These are phyloP conservation scores for Solanum hybrid DNA, from an alignment of 305 asterid genomes.

Conservation along the genomic window DNA sequence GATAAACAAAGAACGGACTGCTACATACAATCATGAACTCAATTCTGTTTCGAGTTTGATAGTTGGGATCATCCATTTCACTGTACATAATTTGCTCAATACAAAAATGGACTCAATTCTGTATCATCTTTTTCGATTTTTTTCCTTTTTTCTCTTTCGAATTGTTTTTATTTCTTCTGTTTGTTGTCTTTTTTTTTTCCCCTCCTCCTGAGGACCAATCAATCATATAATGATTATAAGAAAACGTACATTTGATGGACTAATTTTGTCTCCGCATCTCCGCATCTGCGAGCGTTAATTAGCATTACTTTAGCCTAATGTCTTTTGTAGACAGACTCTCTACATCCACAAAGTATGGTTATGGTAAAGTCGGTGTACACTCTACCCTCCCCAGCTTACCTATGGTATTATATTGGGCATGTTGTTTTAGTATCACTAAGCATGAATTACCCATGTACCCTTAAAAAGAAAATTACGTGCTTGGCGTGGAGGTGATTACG, in stretches of 20 bases:
- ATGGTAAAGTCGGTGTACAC: no score
- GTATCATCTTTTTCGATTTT: neutral
- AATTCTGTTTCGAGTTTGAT: neutral
- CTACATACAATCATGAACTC: neutral
- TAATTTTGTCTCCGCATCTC: neutral
- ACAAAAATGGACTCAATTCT: neutral
- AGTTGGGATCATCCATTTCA: neutral
- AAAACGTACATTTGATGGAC: neutral
- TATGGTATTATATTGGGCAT: neutral
- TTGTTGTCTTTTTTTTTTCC: neutral
- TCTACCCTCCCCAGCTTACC: neutral
- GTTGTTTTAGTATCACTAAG: neutral
- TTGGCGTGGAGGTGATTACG: neutral
- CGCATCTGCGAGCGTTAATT: neutral
- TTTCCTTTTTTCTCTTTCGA: neutral
- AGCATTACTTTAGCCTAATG: neutral
- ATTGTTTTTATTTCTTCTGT: neutral
- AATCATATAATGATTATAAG: neutral
- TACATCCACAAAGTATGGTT: neutral
- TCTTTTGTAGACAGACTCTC: neutral
- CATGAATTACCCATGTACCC: neutral
- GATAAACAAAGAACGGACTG: neutral
- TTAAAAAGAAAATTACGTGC: no score
- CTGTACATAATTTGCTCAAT: neutral
- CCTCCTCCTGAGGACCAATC: neutral